Evolutionary conservation across 148 eudicot genomes (phyloP).

Genomic region (Rhododendron williamsianum): DNA sequence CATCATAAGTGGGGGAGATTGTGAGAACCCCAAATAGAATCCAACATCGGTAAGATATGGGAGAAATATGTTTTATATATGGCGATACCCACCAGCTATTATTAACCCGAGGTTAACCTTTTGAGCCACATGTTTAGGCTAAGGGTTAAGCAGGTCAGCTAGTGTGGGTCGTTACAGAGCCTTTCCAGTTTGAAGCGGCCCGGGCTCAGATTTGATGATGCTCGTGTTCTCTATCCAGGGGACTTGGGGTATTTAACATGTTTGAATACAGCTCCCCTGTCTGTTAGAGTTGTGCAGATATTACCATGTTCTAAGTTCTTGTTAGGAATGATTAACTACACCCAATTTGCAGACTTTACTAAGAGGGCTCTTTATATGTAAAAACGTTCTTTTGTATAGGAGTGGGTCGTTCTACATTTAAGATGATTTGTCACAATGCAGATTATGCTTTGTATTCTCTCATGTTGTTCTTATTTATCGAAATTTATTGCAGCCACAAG

Average conservation of each 20-base stretch:
- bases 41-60: no score
- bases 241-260: neutral
- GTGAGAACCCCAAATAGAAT: no score
- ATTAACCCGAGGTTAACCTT: no score
- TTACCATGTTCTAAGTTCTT: constrained; percentile 1
- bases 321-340: neutral
- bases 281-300: neutral
- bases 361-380: neutral
- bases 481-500: constrained; percentile 42
- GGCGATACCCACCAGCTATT: no score
- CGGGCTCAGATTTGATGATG: neutral
- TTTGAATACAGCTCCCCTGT: neutral
- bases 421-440: neutral
- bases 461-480: neutral
- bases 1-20: no score
- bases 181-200: neutral
- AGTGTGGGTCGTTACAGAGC: neutral
- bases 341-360: neutral
- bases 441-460: neutral
- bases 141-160: no score
- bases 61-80: no score
- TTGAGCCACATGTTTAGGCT: no score
- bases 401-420: neutral
- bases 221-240: neutral
- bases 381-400: neutral